Conservation (phyloP, 2,329 filamentous ascomycete species). For the Lasiodiplodia citricola region DNA sequence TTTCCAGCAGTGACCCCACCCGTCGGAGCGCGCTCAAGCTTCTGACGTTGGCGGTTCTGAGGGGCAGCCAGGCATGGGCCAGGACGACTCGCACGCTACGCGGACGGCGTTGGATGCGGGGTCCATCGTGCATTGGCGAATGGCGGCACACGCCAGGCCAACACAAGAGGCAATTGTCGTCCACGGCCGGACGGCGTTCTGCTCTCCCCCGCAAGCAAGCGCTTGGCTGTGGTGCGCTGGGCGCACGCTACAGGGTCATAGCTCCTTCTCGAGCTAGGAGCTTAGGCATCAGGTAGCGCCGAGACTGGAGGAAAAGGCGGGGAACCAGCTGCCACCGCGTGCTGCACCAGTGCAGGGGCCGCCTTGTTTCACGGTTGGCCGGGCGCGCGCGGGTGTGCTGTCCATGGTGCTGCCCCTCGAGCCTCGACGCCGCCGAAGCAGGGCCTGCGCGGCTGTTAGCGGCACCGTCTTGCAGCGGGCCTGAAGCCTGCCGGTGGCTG, state of each 20-base stretch:
- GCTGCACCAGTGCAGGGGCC: background rate
- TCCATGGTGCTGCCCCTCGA: background rate
- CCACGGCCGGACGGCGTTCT: background rate
- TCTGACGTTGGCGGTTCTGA: slow-evolving; percentile 20
- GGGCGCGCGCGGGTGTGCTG: background rate
- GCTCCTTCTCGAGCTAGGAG: slow-evolving; percentile 2
- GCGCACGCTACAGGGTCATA: background rate
- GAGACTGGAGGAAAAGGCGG: slow-evolving; percentile 3
- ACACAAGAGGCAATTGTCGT: background rate
- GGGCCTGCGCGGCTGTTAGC: background rate
- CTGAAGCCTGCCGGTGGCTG: background rate
- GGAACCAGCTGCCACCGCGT: slow-evolving; percentile 7
- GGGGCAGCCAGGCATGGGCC: slow-evolving; percentile 8
- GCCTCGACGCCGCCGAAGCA: background rate
- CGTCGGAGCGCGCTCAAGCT: slow-evolving; percentile 7
- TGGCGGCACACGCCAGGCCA: background rate
- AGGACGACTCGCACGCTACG: slow-evolving; percentile 15
- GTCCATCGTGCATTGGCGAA: slow-evolving; percentile 23
- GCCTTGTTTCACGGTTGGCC: background rate
- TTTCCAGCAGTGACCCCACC: slow-evolving; percentile 20
- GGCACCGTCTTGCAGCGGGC: background rate
- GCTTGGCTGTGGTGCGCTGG: slow-evolving; percentile 6
- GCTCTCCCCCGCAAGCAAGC: slow-evolving; percentile 12
- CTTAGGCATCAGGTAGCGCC: background rate
- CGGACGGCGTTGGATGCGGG: slow-evolving; percentile 8